Evolutionary conservation across 1,139 yeast species (phyloP).

Genomic region (Yamadazyma triangularis): DNA sequence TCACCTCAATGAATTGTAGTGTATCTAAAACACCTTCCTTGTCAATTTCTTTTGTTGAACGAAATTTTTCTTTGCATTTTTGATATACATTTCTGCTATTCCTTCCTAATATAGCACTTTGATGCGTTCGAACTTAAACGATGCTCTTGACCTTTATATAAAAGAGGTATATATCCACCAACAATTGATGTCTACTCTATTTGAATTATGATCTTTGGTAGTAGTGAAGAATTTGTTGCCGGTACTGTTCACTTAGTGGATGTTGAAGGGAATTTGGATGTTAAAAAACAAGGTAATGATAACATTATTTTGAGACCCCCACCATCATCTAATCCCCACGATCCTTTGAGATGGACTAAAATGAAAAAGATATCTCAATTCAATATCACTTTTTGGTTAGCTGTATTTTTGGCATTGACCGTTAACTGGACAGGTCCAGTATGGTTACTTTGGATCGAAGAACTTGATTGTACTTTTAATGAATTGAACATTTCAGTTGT

Average conservation of each 20-base stretch:
- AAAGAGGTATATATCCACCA: no score
- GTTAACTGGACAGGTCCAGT: constrained; percentile 40
- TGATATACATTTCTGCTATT: no score
- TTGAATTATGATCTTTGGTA: background rate
- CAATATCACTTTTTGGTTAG: constrained; percentile 30
- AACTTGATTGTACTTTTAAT: constrained; percentile 21
- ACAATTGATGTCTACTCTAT: no score
- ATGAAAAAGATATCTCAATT: constrained; percentile 30
- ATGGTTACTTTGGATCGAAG: constrained; percentile 32
- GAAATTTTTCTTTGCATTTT: no score
- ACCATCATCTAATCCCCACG: constrained; percentile 33
- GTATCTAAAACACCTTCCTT: no score
- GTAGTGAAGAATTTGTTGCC: constrained; percentile 28
- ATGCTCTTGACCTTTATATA: no score
- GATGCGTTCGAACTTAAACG: no score
- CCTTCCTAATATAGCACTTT: no score
- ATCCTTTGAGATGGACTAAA: constrained; percentile 36
- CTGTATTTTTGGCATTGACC: constrained; percentile 37
- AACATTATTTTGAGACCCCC: constrained; percentile 34
- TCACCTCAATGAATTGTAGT: no score
- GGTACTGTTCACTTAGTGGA: constrained; percentile 58
- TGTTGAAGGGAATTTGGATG: constrained; percentile 26
- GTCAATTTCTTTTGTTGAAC: no score
- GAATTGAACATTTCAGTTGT: constrained; percentile 31
- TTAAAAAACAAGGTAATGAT: constrained; percentile 15